Evolutionary conservation across 805 yeast species (phyloP).

Genomic region (Candida rishiriensis): DNA sequence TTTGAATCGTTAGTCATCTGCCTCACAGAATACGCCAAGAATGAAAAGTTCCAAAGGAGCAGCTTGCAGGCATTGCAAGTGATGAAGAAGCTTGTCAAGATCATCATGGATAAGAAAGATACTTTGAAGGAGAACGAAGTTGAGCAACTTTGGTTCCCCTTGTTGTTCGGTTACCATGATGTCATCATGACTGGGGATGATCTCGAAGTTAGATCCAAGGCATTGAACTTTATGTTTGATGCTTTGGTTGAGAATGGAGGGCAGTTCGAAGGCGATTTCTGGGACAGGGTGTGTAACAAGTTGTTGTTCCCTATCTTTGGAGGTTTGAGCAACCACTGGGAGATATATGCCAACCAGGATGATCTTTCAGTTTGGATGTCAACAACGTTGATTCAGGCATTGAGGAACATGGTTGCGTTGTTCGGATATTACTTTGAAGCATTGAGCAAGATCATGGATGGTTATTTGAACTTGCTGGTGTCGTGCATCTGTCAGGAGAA

Average conservation of each 20-base stretch:
- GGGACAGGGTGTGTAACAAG: conserved; percentile 77
- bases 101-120: conserved; percentile 44
- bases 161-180: conserved; percentile 79
- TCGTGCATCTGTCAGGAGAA: conserved; percentile 95
- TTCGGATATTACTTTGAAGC: conserved; percentile 79
- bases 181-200: conserved; percentile 92
- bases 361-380: conserved; percentile 94
- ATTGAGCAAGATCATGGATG: conserved; percentile 69
- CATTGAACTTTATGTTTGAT: conserved; percentile 79
- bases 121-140: conserved; percentile 28
- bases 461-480: conserved; percentile 69
- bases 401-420: conserved; percentile 79
- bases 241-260: conserved; percentile 75
- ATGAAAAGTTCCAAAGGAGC: conserved; percentile 72
- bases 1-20: conserved; percentile 64
- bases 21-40: conserved; percentile 77
- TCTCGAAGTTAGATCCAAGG: conserved; percentile 87
- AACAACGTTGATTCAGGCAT: conserved; percentile 92
- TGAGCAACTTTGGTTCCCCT: conserved; percentile 67
- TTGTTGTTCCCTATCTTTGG: conserved; percentile 88
- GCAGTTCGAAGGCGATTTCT: conserved; percentile 66
- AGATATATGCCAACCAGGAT: conserved; percentile 68
- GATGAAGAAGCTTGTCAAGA: conserved; percentile 56
- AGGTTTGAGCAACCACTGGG: conserved; percentile 72
- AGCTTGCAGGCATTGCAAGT: conserved; percentile 79